Evolutionary conservation across 257 asterid genomes (phyloP).

Genomic region (Echium plantagineum): DNA sequence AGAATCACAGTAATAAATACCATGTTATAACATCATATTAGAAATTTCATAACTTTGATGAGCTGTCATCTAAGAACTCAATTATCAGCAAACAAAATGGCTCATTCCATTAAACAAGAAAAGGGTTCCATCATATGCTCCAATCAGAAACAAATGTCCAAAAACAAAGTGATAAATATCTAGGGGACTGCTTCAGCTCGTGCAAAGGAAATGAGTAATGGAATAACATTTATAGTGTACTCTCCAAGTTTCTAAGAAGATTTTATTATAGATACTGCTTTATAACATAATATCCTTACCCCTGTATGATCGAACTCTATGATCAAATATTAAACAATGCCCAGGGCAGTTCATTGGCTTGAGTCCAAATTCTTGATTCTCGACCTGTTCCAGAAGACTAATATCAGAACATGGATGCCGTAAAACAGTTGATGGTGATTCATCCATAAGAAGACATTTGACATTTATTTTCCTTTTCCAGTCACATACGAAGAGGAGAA

Average conservation of each 20-base stretch:
- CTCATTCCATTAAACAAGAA: too few relatives aligned
- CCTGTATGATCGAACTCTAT: slow-evolving; percentile 93
- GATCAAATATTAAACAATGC: slow-evolving; percentile 92
- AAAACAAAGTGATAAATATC: too few relatives aligned
- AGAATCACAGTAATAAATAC: neutral
- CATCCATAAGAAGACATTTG: neutral
- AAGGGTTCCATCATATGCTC: too few relatives aligned
- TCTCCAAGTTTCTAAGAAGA: too few relatives aligned
- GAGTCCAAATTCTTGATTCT: slow-evolving; percentile 92
- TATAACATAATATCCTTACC: slow-evolving; percentile 32
- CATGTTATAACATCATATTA: neutral
- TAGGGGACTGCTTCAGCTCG: too few relatives aligned
- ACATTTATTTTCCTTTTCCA: too few relatives aligned
- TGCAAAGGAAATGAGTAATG: too few relatives aligned
- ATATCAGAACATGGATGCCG: slow-evolving; percentile 1
- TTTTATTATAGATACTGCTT: too few relatives aligned
- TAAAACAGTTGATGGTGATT: neutral
- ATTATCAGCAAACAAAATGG: too few relatives aligned
- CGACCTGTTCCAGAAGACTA: slow-evolving; percentile 44
- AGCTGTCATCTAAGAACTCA: neutral
- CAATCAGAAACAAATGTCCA: too few relatives aligned
- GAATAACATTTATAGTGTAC: too few relatives aligned
- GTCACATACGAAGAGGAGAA: too few relatives aligned
- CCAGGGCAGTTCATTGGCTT: slow-evolving; percentile 99
- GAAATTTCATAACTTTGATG: neutral